Base-by-base conservation (phyloP, 1,284 basidiomycete genomes). In the Mycosarcoma mackinlayi region DNA sequence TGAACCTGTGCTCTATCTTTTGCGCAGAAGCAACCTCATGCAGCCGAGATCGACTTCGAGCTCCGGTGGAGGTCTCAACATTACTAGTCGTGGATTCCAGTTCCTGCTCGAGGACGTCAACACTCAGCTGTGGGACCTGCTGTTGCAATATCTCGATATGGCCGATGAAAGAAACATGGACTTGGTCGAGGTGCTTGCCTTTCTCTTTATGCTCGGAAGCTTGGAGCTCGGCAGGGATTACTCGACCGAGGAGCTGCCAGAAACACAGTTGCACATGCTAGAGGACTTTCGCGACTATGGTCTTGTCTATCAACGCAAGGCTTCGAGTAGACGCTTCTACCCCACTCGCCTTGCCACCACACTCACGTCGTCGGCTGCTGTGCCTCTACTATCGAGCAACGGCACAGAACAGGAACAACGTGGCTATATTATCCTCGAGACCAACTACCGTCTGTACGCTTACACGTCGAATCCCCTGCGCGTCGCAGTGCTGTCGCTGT, bases 381-480 rank as follows among this genome's bases (percentile, higher is more conserved):
- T 71, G 4, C 73, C 79, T 2, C 44, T 77, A 9, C 57, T 78
- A 0, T 67, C 60, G 13, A 70, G 71, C 33, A 69, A 65, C 30
- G 59, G 68, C 8, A 68, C 56, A 44, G 73, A 76, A 40, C 54
- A 85, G 85, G 62, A 87, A 86, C 63, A 86, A 86, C 45, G 88
- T 86, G 52, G 86, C 86, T 98, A 97, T 85, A 90, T 98, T 73
- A 91, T 98, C 75, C 87, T 99, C 33, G 96, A 99, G 85, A 98
- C 96, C 21, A 98, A 98, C 85, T 98, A 98, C 85, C 91, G 94
- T 68, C 85, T 98, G 58, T 99, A 98, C 83, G 96, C 96, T 1
- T 98, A 99, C 84, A 99, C 96, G 34, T 92, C 92, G 70, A 98
- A 98, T 83, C 91, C 94, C 27, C 86, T 99, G 14, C 94, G 97